Conservation (phyloP, 805 yeast genomes). For the Ogataea nitratoaversa region DNA sequence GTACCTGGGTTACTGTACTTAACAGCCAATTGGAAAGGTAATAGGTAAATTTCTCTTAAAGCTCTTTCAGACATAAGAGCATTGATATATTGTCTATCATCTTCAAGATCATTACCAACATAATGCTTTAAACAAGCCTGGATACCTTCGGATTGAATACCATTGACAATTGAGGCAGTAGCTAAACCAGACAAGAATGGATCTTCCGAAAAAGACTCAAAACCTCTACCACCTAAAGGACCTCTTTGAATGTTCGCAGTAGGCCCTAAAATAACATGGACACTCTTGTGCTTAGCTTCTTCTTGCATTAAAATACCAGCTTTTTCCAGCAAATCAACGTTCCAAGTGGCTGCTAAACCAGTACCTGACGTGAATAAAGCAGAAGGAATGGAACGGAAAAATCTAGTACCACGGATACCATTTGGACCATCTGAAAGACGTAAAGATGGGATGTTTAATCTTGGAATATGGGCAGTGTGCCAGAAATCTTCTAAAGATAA, state of each 20-base stretch:
- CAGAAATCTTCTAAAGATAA: constrained; percentile 33
- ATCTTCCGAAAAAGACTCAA: constrained; percentile 61
- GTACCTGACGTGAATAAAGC: constrained; percentile 47
- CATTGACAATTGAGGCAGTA: constrained; percentile 47
- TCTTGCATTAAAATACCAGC: constrained; percentile 40
- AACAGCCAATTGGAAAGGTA: constrained; percentile 59
- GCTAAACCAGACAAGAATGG: constrained; percentile 44
- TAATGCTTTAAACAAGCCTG: constrained; percentile 60
- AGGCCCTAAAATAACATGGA: constrained; percentile 36
- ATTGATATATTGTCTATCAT: constrained; percentile 46
- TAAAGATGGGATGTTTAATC: constrained; percentile 34
- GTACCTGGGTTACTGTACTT: constrained; percentile 48
- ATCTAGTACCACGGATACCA: constrained; percentile 42
- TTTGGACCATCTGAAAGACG: constrained; percentile 44
- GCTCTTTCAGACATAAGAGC: constrained; percentile 55
- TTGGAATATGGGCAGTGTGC: constrained; percentile 34
- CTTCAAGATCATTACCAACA: constrained; percentile 61
- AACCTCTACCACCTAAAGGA: constrained; percentile 53
- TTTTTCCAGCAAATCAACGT: constrained; percentile 34
- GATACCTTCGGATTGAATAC: constrained; percentile 48
- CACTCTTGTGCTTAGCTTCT: constrained; percentile 42
- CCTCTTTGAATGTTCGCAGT: constrained; percentile 38
- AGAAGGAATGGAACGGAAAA: constrained; percentile 38
- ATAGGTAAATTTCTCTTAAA: constrained; percentile 58
- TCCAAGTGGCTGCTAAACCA: constrained; percentile 41